Conservation (phyloP, 345 rosid species). For the Gossypium turneri region DNA sequence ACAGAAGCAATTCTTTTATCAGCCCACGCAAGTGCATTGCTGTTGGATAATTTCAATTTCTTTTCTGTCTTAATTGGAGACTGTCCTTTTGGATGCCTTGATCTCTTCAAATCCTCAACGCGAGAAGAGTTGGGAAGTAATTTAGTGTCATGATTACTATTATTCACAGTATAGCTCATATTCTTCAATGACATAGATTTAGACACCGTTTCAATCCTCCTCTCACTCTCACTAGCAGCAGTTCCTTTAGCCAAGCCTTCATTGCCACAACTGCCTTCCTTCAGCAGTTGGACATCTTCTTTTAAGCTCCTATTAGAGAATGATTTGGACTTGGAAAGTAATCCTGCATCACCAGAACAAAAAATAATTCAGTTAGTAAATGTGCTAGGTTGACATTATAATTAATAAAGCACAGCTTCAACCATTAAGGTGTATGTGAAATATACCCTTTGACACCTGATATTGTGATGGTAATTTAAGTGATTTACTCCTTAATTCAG, state of each 20-base stretch:
- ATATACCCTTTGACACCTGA: constrained; percentile 15
- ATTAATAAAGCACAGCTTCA: not conserved
- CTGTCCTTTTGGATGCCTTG: constrained; percentile 11
- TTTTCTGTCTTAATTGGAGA: not conserved
- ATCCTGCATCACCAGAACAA: constrained; percentile 29
- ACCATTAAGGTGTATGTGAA: constrained; percentile 5
- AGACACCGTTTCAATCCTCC: constrained; percentile 16
- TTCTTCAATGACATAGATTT: constrained; percentile 41
- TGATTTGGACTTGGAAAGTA: constrained; percentile 40
- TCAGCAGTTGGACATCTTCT: constrained; percentile 4
- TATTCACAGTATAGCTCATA: constrained; percentile 17
- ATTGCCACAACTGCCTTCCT: constrained; percentile 1
- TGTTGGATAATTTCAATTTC: not conserved
- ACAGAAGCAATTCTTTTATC: constrained; percentile 1
- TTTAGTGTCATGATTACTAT: constrained; percentile 27
- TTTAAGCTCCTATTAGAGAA: constrained; percentile 16
- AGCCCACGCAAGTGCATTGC: not conserved
- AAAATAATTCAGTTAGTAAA: not conserved
- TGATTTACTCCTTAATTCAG: constrained; percentile 5
- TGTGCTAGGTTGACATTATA: not conserved
- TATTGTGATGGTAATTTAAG: constrained; percentile 5
- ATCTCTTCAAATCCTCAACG: constrained; percentile 10
- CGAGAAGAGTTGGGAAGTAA: constrained; percentile 25
- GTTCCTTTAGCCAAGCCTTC: constrained; percentile 1
- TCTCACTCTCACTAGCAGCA: constrained; percentile 1